Evolutionary conservation across 2,329 filamentous ascomycete species (phyloP).

Genomic region (Ceratocystis lukuohia): DNA sequence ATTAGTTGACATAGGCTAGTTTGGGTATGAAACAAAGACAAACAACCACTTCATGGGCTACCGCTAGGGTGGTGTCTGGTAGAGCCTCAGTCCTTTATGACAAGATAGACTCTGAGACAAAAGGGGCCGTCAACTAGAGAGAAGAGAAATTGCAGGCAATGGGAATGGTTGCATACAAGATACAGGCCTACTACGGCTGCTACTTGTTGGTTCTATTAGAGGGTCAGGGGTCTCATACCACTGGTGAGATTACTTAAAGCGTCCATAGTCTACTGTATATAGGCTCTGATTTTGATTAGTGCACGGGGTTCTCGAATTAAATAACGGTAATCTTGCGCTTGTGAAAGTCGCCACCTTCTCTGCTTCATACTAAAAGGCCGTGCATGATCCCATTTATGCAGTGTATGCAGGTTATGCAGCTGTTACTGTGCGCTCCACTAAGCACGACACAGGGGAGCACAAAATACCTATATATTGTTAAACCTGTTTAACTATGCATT

Average conservation of each 20-base stretch:
- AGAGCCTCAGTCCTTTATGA: not conserved
- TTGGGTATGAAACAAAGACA: not conserved
- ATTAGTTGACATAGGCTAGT: not conserved
- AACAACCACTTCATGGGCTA: not conserved
- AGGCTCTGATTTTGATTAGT: too few species aligned
- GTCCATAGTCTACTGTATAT: not conserved
- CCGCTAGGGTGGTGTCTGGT: not conserved
- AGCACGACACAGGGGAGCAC: not conserved
- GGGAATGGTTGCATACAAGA: not conserved
- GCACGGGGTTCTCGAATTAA: too few species aligned
- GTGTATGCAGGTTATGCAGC: not conserved
- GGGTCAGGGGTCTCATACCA: not conserved
- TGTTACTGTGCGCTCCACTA: not conserved
- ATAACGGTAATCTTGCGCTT: too few species aligned
- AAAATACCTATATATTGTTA: not conserved
- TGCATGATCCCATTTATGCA: constrained; percentile 4
- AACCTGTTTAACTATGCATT: not conserved
- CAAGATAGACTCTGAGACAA: not conserved
- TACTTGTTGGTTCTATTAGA: not conserved
- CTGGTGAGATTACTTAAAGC: not conserved
- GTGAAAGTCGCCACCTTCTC: not conserved
- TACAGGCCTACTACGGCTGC: not conserved
- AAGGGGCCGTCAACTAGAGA: not conserved
- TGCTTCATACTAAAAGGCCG: not conserved
- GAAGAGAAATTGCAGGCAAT: not conserved